A percentile compares a stretch with the other conserved stretches of the same genome.
phyloP scores from a whole-genome alignment of 352 stramenopile genomes.

The Phytophthora pseudosyringae region DNA sequence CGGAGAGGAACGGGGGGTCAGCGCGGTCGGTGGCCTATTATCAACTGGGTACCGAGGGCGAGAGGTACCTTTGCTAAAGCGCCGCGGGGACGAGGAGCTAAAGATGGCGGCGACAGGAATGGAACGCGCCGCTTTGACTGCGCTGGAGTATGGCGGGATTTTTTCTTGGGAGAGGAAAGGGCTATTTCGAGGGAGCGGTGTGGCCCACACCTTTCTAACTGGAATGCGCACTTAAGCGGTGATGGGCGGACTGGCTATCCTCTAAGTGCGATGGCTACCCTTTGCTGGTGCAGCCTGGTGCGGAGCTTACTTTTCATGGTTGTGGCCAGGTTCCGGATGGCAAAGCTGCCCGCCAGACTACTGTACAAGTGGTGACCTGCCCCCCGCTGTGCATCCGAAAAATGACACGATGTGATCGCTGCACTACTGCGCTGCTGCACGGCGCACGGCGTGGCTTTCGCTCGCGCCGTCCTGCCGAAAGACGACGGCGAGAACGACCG shows the following conservation, averaged over 20 bases:
- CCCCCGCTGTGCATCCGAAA: not conserved
- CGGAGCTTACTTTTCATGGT: not conserved
- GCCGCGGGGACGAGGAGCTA: constrained; percentile 12
- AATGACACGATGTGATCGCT: not conserved
- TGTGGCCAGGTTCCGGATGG: not conserved
- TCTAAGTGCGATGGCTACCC: constrained; percentile 27
- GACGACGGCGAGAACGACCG: not conserved
- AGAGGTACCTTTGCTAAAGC: constrained; percentile 8
- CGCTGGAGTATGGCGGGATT: constrained; percentile 9
- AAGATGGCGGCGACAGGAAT: constrained; percentile 29
- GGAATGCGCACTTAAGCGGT: constrained; percentile 9
- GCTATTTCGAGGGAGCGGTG: constrained; percentile 7
- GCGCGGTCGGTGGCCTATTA: constrained; percentile 23
- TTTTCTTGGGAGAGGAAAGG: constrained; percentile 12
- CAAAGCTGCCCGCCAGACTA: not conserved
- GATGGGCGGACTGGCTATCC: constrained; percentile 20
- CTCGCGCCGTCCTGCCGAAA: constrained; percentile 8
- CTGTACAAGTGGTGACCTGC: not conserved
- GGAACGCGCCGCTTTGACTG: constrained; percentile 1
- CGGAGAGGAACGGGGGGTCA: constrained; percentile 15
- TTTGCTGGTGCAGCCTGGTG: no score
- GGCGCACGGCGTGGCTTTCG: not conserved
- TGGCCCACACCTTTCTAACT: constrained; percentile 9
- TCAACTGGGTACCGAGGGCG: constrained; percentile 6
- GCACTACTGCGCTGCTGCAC: not conserved